These are phyloP conservation scores for Beauveria rudraprayagi DNA, from an alignment of 2,329 filamentous ascomycete species.

Conservation along the genomic window DNA sequence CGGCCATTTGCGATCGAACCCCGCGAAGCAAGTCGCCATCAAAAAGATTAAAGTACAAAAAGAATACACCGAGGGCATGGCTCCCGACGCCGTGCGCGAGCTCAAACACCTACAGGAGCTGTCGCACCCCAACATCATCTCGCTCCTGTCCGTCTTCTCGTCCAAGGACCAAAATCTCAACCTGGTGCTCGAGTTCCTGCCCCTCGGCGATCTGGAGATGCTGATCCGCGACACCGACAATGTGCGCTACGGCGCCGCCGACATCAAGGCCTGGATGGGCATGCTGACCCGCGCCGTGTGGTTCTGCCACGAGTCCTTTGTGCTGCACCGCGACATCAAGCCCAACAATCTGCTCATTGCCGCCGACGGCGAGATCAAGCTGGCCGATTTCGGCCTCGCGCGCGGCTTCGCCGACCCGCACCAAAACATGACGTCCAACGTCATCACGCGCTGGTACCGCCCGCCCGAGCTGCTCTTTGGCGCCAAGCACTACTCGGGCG, in stretches of 20 bases:
- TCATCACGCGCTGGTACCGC: slow-evolving; percentile 95
- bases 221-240: slow-evolving; percentile 76
- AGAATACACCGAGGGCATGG: slow-evolving; percentile 83
- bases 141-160: slow-evolving; percentile 83
- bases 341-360: slow-evolving; percentile 96
- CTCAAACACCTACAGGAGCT: slow-evolving; percentile 94
- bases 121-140: slow-evolving; percentile 91
- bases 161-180: slow-evolving; percentile 96
- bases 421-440: slow-evolving; percentile 80
- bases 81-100: slow-evolving; percentile 90
- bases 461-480: slow-evolving; percentile 91
- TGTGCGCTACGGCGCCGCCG: slow-evolving; percentile 75
- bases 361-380: slow-evolving; percentile 84
- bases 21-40: slow-evolving; percentile 73
- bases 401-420: slow-evolving; percentile 84
- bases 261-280: slow-evolving; percentile 97
- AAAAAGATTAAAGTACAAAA: slow-evolving; percentile 87
- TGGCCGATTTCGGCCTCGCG: slow-evolving; percentile 96
- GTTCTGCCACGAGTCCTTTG: slow-evolving; percentile 93
- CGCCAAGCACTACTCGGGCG: slow-evolving; percentile 78
- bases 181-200: slow-evolving; percentile 87
- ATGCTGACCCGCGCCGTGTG: slow-evolving; percentile 91
- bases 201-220: slow-evolving; percentile 89
- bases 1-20: slow-evolving; percentile 68
- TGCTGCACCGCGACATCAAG: slow-evolving; percentile 97